Conservation (phyloP, 306 rosid species). For the Oemleria cerasiformis region DNA sequence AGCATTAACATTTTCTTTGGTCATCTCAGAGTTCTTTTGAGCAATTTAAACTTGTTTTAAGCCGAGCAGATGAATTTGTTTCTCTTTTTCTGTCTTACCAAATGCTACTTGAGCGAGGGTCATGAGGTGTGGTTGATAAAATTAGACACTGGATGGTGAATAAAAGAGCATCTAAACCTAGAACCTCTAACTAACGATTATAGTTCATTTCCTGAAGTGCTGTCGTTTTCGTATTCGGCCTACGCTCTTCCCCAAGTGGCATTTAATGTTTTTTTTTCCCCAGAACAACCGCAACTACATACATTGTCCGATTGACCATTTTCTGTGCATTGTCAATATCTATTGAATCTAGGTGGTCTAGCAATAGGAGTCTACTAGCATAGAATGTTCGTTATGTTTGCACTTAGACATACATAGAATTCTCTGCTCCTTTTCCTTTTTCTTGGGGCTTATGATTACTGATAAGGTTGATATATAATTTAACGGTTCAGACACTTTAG, state of each 20-base stretch:
- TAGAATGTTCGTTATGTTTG: not conserved
- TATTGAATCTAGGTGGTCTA: not conserved
- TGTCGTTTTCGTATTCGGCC: not conserved
- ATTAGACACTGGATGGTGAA: not conserved
- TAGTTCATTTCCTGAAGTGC: not conserved
- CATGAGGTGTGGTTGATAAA: not conserved
- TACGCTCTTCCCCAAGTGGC: too few species aligned
- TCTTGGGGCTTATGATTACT: slow-evolving; percentile 1
- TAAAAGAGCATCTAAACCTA: not conserved
- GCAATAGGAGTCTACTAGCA: not conserved
- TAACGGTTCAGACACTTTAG: not conserved
- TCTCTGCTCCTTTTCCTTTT: not conserved
- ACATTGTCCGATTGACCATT: not conserved
- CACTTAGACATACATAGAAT: slow-evolving; percentile 7
- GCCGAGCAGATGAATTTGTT: not conserved
- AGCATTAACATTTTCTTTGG: not conserved
- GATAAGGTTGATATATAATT: not conserved
- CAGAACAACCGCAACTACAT: not conserved
- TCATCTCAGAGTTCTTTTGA: not conserved
- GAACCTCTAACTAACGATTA: not conserved
- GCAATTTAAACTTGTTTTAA: not conserved
- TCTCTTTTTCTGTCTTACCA: not conserved
- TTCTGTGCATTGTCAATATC: not conserved
- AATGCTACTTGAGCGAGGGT: not conserved
- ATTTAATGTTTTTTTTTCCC: not conserved